Base-by-base conservation (phyloP, 768 basidiomycete genomes). In the Boletus insuetus region DNA sequence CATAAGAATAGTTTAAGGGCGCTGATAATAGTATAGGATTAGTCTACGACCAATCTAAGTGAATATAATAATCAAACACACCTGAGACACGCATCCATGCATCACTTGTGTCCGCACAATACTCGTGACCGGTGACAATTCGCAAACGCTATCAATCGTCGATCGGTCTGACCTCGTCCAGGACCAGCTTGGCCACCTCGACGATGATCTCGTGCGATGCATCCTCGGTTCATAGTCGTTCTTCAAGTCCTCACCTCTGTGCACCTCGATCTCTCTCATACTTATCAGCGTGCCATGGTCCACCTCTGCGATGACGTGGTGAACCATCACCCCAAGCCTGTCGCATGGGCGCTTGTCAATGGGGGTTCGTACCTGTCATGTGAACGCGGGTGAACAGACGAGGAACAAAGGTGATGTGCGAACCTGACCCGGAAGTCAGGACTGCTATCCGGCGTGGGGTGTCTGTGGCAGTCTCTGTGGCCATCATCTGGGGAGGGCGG, bases 341-440 rank as follows among this genome's bases (percentile, higher is more conserved):
- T 77, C 75, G 89, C 64, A 99, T 90, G 58, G 98, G 82, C 2
- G 97, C 96, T 74, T n/a, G n/a, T n/a, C n/a, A n/a, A n/a, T 98
- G 95, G 12, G 98, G 84, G 73, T 99, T 99, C 22, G 91, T 89
- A 39, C 97, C 96, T 98, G 60, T 24, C 1, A 24, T n/a, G 24
- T 24, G 24, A 24, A 24, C 6, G 24, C 4, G 24, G 24, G 24
- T 24, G 24, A 24, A 24, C 24, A 5, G n/a, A n/a, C n/a, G n/a
- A n/a, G n/a, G 24, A 24, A n/a, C n/a, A n/a, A n/a, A n/a, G n/a
- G 52, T n/a, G n/a, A n/a, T n/a, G n/a, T n/a, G n/a, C n/a, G n/a
- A n/a, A 82, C 85, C 85, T 67, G 82, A 83, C 38, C 85, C 85
- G 16, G 85, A 87, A 64, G 87, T 83, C 62, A 87, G 81, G 7